Evolutionary conservation across 345 rosid genomes (phyloP), one percentile per base, ranked within the genome.

Genomic region (Citropsis articulata): DNA sequence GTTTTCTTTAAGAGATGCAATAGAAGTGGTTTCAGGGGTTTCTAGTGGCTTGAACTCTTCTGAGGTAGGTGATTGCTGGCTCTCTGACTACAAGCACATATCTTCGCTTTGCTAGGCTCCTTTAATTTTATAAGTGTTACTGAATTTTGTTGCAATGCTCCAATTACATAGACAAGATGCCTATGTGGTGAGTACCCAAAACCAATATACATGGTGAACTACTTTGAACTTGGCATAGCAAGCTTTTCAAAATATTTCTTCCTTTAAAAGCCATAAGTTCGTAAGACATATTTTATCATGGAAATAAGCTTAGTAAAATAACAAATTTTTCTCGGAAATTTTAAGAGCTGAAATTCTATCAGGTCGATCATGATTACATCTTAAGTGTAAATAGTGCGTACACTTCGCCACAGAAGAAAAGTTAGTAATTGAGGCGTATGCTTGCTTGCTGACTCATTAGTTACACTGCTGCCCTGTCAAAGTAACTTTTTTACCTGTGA

Each of bases 1-100:
- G 69, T 89, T 78, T 82, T 87, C 97, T 87, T 76, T 94, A 36
- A 80, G 81, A 69, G 91, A 89, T 81, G 97, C 97, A 24, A 75
- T 85, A 70, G 82, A 86, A 71, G 79, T 87, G 75, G 84, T 91
- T 78, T 84, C 77, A 78, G 93, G 87, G 69, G 91, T 89, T 75
- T 86, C 88, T 81, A 80, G 67, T 78, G 98, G 95, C 76, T 75
- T 69, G 22, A 89, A 81, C 80, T 69, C 91, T 78, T 80, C 78
- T 19, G 89, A 91, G 97, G 99, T 96, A 81, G 75, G 78, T 10
- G 12, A 16, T 38, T 57, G 53, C 38, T 66, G 50, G 67, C 48
- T 13, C 2, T 77, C 50, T 76, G 45, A 64, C 69, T 56, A 2
- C 35, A 64, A 77, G 63, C 66, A 9, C 53, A 21, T 64, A 13